Percentiles rank a stretch among this genome's conserved stretches.
phyloP scores from a whole-genome alignment of 2,329 filamentous ascomycete species.

The Arthroderma sp. region DNA sequence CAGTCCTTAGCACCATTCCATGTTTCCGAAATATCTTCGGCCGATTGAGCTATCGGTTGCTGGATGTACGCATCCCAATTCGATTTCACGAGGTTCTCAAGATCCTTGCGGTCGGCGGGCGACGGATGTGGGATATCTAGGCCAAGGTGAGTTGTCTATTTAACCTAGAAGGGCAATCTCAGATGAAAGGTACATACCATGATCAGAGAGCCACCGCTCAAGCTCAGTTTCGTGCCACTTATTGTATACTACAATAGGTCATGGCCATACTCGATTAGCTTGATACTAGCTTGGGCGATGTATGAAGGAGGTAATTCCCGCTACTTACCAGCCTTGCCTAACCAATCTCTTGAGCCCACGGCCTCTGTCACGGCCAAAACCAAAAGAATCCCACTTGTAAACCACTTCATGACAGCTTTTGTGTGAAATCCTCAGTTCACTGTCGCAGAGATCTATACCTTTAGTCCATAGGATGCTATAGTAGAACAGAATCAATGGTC shows the following conservation, averaged over 20 bases:
- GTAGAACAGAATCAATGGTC: too few species aligned
- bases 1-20: constrained; percentile 68
- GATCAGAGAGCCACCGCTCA: constrained; percentile 88
- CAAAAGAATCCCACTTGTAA: constrained; percentile 55
- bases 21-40: constrained; percentile 60
- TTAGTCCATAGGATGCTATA: too few species aligned
- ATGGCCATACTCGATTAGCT: background rate
- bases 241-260: constrained; percentile 61
- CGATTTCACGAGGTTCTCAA: constrained; percentile 77
- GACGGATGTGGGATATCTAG: constrained; percentile 71
- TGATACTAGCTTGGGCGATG: background rate
- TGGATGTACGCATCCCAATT: constrained; percentile 75
- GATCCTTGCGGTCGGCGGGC: constrained; percentile 79
- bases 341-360: constrained; percentile 66
- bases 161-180: background rate
- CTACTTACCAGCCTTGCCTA: constrained; percentile 63
- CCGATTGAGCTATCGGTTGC: constrained; percentile 61
- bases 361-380: constrained; percentile 55
- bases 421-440: background rate
- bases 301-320: background rate
- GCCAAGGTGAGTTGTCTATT: background rate
- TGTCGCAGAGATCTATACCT: too few species aligned
- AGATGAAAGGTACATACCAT: constrained; percentile 33
- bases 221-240: constrained; percentile 98
- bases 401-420: constrained; percentile 57